Base-by-base conservation (phyloP, 192 early-diverging fungal species). In the Lobosporangium transversale region DNA sequence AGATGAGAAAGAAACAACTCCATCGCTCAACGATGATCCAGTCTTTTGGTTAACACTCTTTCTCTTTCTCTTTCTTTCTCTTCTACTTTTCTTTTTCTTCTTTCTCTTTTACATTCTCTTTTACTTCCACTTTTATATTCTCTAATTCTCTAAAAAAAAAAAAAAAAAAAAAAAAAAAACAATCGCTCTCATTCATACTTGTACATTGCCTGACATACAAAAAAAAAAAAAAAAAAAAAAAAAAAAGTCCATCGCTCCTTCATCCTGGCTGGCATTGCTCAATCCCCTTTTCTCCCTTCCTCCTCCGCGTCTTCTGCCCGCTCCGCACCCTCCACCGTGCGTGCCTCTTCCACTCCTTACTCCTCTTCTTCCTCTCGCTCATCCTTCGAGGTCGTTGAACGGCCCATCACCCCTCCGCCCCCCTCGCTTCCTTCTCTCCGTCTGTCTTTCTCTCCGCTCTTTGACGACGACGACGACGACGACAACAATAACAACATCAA, bases 321-420 rank as follows among this genome's bases (percentile, higher is more conserved):
- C 53, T 36, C 63, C 33, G 53, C 54, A 53, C 60, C 66, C 24
- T 53, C 49, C 18, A 48, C 49, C 8, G 52, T 36, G 52, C 53
- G 40, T 33, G 32, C 57, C 42, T 45, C 44, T 23, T 30, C 37
- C 26, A 15, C 51, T 3, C 65, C 66, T 24, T 49, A 56, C 23
- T 45, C 56, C 29, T 58, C 57, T 30, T 35, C 66, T 26, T 68
- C 66, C 29, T 44, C 40, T 47, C 52, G 42, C n/a, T 58, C 55
- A 35, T 69, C 66, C n/a, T 69, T 60, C 66, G 66, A 69, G 37
- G 58, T 69, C 51, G 40, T 69, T 36, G 58, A 69, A 12, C 58
- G 37, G 18, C 67, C 68, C 5, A 15, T 45, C 52, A 45, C 52
- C 4, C 51, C 49, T 55, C 59, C 60, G 4, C 58, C 58, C 17